phyloP scores from a whole-genome alignment of 2,329 filamentous ascomycete genomes.

The Penicillium glabrum region DNA sequence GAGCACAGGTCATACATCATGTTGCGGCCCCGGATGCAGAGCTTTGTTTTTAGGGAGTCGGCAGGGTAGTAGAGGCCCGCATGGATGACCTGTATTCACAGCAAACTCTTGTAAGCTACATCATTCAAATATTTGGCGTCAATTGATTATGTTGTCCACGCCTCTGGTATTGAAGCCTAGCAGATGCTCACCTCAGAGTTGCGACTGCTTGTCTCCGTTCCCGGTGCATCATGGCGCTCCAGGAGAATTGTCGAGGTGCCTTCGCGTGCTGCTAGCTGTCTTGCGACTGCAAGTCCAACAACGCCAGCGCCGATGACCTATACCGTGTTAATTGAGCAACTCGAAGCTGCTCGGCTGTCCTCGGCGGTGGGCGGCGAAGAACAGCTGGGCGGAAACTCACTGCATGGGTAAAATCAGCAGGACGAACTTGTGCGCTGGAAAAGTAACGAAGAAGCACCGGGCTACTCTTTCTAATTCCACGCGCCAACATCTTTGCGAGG shows the following conservation, averaged over 20 bases:
- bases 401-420: slow-evolving; percentile 64
- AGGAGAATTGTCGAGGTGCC: slow-evolving; percentile 71
- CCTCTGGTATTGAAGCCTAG: background rate
- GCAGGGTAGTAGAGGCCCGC: slow-evolving; percentile 88
- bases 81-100: slow-evolving; percentile 70
- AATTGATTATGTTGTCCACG: background rate
- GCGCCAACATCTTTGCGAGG: slow-evolving; percentile 12
- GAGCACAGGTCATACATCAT: slow-evolving; percentile 78
- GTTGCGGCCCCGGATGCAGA: slow-evolving; percentile 76
- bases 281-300: slow-evolving; percentile 77
- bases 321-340: slow-evolving; percentile 4
- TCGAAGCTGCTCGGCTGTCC: background rate
- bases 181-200: slow-evolving; percentile 70
- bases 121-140: background rate
- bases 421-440: slow-evolving; percentile 39
- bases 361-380: background rate
- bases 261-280: slow-evolving; percentile 64
- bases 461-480: slow-evolving; percentile 6
- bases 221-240: slow-evolving; percentile 72
- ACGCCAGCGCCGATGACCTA: slow-evolving; percentile 68
- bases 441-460: slow-evolving; percentile 35
- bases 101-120: background rate
- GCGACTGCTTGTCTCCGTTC: slow-evolving; percentile 83
- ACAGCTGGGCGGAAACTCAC: slow-evolving; percentile 28
- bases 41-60: slow-evolving; percentile 72